A percentile compares a stretch with the other conserved stretches of the same genome.
These are phyloP conservation scores for Tricholoma hemisulphureum DNA, from an alignment of 768 basidiomycete species.

Conservation along the genomic window DNA sequence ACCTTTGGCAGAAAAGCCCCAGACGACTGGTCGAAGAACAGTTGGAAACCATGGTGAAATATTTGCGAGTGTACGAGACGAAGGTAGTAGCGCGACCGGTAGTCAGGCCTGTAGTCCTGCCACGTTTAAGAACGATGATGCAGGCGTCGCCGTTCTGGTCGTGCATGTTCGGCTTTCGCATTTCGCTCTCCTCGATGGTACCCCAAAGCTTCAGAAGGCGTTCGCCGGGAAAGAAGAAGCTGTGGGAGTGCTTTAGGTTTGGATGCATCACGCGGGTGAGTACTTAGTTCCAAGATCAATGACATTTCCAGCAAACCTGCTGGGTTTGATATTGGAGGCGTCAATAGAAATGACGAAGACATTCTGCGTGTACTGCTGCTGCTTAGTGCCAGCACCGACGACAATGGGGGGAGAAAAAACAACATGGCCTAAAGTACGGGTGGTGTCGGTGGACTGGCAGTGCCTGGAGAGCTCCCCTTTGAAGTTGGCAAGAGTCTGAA, in stretches of 20 bases:
- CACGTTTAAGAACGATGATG: slow-evolving; percentile 36
- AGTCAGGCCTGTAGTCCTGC: slow-evolving; percentile 27
- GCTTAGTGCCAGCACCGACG: slow-evolving; percentile 3
- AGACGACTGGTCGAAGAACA: too few species aligned
- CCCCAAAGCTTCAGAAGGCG: slow-evolving; percentile 25
- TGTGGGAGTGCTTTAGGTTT: slow-evolving; percentile 12
- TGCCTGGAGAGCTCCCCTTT: too few species aligned
- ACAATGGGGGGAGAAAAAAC: slow-evolving; percentile 26
- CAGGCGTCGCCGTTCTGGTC: slow-evolving; percentile 27
- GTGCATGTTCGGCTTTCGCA: slow-evolving; percentile 25
- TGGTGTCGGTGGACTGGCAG: slow-evolving; percentile 1
- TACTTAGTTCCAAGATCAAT: slow-evolving; percentile 30
- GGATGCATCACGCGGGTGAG: too few species aligned
- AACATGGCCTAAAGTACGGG: slow-evolving; percentile 28
- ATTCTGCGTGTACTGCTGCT: slow-evolving; percentile 23
- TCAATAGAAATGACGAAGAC: slow-evolving; percentile 25
- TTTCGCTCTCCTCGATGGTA: slow-evolving; percentile 25
- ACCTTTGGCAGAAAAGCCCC: too few species aligned
- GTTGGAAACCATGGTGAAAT: too few species aligned
- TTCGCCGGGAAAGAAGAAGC: slow-evolving; percentile 23
- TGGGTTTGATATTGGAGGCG: slow-evolving; percentile 17
- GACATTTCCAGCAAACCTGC: slow-evolving; percentile 26
- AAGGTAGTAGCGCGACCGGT: slow-evolving; percentile 29
- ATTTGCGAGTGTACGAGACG: neutral
- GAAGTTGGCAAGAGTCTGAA: too few species aligned